Evolutionary conservation across 2,329 filamentous ascomycete genomes (phyloP), one percentile per base, ranked within the genome.

Genomic region (Cyphellophora europaea): DNA sequence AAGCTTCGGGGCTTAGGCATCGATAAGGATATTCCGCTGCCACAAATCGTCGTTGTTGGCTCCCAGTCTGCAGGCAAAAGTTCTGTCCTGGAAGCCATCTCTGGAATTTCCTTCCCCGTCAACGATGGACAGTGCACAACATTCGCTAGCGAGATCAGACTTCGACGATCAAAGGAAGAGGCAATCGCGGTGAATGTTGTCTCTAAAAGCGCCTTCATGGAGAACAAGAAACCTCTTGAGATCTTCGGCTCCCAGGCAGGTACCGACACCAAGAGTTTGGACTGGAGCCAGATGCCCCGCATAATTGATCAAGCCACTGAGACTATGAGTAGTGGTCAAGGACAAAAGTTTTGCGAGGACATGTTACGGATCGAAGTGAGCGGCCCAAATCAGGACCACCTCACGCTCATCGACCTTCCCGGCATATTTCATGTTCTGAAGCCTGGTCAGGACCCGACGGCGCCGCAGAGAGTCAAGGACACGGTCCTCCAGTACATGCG

Each of bases 351-450:
- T 98, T 67, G 95, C 74, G 91, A 45, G 85, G 93, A 57, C 87
- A 91, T 40, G 98, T 98, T 61, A 96, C 94, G 96, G 63, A 74
- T 98, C 49, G 96, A 96, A 59, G 91, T 98, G 44, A 98, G 94
- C 67, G 96, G 91, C 30, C 88, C 91, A 15, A 82, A 95, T 59
- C 91, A 98, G 41, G 74, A 98, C 42, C 98, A 93, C 62, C 69
- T 98, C 62, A 98, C 91, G 2, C 69, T 98, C 51, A 91, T 98
- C 42, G 91, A 98, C 70, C 64, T 98, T 54, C 91, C 91, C 3
- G 91, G 91, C 51, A 66, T 98, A 56, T 98, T 91, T 52, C 96
- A 98, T 72, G 88, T 95, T 40, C 91, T 91, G 18, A 96, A 98
- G 58, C 91, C 91, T 48, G 91, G 98, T 58, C 91, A 98, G 58